A percentile compares a stretch with the other conserved stretches of the same genome.
These are phyloP conservation scores for Pleurostoma richardsiae DNA, from an alignment of 2,329 filamentous ascomycete species.

Conservation along the genomic window DNA sequence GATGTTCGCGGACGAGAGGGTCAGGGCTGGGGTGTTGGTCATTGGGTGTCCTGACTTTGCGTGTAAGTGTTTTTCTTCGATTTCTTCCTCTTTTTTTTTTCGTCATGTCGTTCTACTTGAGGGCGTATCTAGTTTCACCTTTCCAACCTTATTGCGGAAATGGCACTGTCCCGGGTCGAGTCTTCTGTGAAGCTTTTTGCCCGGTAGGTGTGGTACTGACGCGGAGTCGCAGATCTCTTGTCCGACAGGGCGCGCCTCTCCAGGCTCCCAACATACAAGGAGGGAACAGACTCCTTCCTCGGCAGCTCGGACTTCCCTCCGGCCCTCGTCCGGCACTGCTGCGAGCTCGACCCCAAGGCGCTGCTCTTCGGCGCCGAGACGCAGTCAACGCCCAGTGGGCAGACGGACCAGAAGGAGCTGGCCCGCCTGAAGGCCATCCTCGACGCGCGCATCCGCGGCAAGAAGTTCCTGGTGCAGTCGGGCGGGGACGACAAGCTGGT, in stretches of 20 bases:
- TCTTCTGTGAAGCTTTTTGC: too few relatives aligned
- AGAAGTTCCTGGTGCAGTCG: conserved; percentile 60
- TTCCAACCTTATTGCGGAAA: too few relatives aligned
- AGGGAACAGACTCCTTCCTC: conserved; percentile 57
- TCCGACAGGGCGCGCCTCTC: conserved; percentile 69
- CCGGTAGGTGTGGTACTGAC: neutral
- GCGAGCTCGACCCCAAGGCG: conserved; percentile 68
- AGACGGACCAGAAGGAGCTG: conserved; percentile 23
- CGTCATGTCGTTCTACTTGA: neutral
- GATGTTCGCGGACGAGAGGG: conserved; percentile 70
- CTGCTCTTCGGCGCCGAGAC: conserved; percentile 56
- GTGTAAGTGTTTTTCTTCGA: conserved; percentile 34
- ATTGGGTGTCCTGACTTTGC: conserved; percentile 90
- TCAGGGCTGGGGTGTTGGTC: conserved; percentile 73
- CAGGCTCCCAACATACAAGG: conserved; percentile 57
- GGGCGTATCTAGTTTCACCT: too few relatives aligned
- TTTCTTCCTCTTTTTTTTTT: neutral
- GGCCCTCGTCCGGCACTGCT: conserved; percentile 58
- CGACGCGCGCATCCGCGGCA: conserved; percentile 48
- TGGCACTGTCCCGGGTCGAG: too few relatives aligned
- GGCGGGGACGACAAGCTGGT: conserved; percentile 68
- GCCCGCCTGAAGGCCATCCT: conserved; percentile 39
- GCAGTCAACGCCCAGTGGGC: conserved; percentile 20
- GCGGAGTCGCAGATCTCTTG: conserved; percentile 53
- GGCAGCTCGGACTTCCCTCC: conserved; percentile 74